Evolutionary conservation across 495 filamentous ascomycete species (phyloP).

Genomic region (Bacidia gigantensis): DNA sequence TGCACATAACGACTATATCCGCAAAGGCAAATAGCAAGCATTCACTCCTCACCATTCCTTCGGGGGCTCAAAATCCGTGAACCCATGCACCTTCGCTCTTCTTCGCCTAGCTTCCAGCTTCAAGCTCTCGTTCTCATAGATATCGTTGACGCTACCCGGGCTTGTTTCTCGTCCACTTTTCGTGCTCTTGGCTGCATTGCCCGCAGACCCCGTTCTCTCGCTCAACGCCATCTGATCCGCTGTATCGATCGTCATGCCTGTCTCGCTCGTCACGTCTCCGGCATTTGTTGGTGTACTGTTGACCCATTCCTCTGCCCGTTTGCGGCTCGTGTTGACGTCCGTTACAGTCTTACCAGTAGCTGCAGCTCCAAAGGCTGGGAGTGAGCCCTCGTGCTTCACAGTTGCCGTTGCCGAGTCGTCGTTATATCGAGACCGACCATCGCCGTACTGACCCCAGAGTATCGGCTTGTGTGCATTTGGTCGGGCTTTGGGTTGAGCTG

Average conservation of each 20-base stretch:
- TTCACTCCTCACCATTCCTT: slow-evolving; percentile 19
- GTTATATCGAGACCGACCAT: slow-evolving; percentile 13
- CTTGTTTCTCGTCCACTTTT: slow-evolving; percentile 1
- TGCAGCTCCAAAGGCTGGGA: neutral
- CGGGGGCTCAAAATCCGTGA: slow-evolving; percentile 18
- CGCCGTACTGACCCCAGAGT: slow-evolving; percentile 20
- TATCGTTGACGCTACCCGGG: neutral
- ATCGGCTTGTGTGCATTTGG: slow-evolving; percentile 19
- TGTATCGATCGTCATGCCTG: slow-evolving; percentile 9
- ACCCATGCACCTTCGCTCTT: slow-evolving; percentile 19
- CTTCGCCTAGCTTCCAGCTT: slow-evolving; percentile 15
- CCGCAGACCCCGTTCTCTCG: slow-evolving; percentile 1
- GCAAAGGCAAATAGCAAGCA: too few species aligned
- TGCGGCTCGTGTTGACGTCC: slow-evolving; percentile 8
- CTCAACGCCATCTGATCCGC: slow-evolving; percentile 5
- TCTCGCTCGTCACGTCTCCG: slow-evolving; percentile 12
- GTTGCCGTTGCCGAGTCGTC: slow-evolving; percentile 10
- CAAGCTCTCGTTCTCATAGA: slow-evolving; percentile 11
- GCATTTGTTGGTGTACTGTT: slow-evolving; percentile 1
- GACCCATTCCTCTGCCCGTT: slow-evolving; percentile 19
- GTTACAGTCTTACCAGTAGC: slow-evolving; percentile 6
- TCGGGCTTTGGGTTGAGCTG: slow-evolving; percentile 17
- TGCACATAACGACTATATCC: too few species aligned
- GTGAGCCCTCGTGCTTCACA: slow-evolving; percentile 1
- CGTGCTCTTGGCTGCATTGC: slow-evolving; percentile 5